phyloP scores from a whole-genome alignment of 495 filamentous ascomycete species.

The Penicillium ucsense region DNA sequence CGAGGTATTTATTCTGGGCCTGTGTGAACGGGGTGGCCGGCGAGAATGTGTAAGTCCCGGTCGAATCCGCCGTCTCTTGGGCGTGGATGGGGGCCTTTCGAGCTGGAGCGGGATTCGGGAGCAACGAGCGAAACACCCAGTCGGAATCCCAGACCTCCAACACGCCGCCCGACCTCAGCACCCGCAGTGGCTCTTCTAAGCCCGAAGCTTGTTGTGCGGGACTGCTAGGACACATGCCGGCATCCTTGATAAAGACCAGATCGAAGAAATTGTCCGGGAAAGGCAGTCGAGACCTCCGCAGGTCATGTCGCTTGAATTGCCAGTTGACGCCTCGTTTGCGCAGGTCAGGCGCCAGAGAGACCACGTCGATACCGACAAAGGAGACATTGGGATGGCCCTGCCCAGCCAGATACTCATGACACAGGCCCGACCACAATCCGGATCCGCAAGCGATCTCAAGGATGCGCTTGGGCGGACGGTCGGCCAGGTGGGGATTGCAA shows the following conservation, averaged over 20 bases:
- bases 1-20: slow-evolving; percentile 71
- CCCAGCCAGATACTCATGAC: slow-evolving; percentile 62
- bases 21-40: slow-evolving; percentile 68
- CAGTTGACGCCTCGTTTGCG: slow-evolving; percentile 69
- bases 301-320: slow-evolving; percentile 80
- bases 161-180: slow-evolving; percentile 68
- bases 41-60: slow-evolving; percentile 76
- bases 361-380: slow-evolving; percentile 81
- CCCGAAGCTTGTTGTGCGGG: slow-evolving; percentile 52
- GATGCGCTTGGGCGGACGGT: slow-evolving; percentile 62
- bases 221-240: slow-evolving; percentile 56
- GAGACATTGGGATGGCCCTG: slow-evolving; percentile 51
- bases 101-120: slow-evolving; percentile 61
- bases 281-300: slow-evolving; percentile 65
- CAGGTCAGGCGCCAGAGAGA: slow-evolving; percentile 63
- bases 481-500: slow-evolving; percentile 55
- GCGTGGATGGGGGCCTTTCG: slow-evolving; percentile 44
- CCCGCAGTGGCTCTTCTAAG: slow-evolving; percentile 66
- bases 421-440: slow-evolving; percentile 81
- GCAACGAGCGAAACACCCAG: slow-evolving; percentile 63
- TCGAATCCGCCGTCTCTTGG: slow-evolving; percentile 49
- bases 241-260: slow-evolving; percentile 82
- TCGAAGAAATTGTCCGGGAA: slow-evolving; percentile 81
- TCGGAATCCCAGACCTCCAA: slow-evolving; percentile 85
- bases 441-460: slow-evolving; percentile 85